Conservation (phyloP, 192 early-diverging fungal genomes). For the Backusella sp. region DNA sequence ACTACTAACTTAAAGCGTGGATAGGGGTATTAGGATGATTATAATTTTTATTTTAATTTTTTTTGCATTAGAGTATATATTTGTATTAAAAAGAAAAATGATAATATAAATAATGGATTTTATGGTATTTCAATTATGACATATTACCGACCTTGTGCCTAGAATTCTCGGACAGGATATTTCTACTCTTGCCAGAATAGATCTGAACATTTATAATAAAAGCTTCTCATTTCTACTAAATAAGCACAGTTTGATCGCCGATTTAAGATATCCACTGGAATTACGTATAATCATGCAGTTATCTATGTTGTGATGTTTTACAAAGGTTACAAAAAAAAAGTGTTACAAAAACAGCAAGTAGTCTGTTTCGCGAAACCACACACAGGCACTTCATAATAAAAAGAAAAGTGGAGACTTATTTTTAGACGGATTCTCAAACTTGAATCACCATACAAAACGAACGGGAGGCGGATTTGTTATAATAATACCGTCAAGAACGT, state of each 20-base stretch:
- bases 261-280: constrained; percentile 5
- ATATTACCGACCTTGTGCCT: background rate
- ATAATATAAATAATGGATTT: background rate
- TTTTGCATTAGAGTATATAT: background rate
- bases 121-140: background rate
- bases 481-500: background rate
- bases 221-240: background rate
- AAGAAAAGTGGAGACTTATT: background rate
- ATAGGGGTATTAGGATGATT: background rate
- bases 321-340: background rate
- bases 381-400: background rate
- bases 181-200: background rate
- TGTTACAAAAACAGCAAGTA: background rate
- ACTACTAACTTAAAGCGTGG: background rate
- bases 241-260: background rate
- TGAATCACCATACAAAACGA: background rate
- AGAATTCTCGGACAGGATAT: background rate
- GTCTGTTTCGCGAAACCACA: background rate
- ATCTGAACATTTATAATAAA: background rate
- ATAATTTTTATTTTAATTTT: too few relatives aligned
- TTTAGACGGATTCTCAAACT: background rate
- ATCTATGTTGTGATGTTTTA: background rate
- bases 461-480: background rate
- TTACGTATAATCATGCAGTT: background rate
- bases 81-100: background rate